Conservation (phyloP, 176 grass and related monocot genomes). For the Raddia distichophylla region DNA sequence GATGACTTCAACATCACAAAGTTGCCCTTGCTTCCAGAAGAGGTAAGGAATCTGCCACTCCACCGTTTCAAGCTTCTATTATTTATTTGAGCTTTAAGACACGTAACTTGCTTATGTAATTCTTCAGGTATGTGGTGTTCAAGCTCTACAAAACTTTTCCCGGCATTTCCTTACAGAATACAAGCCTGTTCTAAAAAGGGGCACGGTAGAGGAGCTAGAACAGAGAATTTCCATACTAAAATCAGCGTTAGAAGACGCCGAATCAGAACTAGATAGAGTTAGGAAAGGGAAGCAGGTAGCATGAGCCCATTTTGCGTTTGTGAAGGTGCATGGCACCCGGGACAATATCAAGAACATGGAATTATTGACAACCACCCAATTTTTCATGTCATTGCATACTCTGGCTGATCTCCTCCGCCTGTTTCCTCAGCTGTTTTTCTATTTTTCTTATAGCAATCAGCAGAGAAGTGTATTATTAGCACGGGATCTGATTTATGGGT, state of each 20-base stretch:
- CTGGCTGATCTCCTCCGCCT: constrained; percentile 13
- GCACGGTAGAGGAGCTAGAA: constrained; percentile 76
- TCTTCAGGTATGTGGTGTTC: constrained; percentile 84
- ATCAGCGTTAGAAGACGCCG: constrained; percentile 59
- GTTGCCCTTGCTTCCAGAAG: constrained; percentile 91
- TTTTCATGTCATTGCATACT: constrained; percentile 41
- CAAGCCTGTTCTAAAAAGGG: constrained; percentile 58
- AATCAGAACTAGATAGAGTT: constrained; percentile 76
- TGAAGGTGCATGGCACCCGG: constrained; percentile 11
- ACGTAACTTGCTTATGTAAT: neutral
- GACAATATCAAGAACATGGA: constrained; percentile 9
- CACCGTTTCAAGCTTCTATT: neutral
- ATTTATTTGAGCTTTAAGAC: constrained; percentile 6
- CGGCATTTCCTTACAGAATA: constrained; percentile 75
- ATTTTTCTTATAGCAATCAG: constrained; percentile 43
- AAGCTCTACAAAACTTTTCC: constrained; percentile 85
- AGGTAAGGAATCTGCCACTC: constrained; percentile 53
- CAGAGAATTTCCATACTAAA: constrained; percentile 65
- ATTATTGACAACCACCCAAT: constrained; percentile 23
- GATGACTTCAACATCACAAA: constrained; percentile 98
- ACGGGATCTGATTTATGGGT: neutral
- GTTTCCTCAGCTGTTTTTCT: constrained; percentile 24
- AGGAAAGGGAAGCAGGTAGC: constrained; percentile 80
- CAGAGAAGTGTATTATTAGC: constrained; percentile 33
- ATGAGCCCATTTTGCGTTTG: constrained; percentile 44